Evolutionary conservation across 345 rosid species (phyloP).

Genomic region (Mangifera indica): DNA sequence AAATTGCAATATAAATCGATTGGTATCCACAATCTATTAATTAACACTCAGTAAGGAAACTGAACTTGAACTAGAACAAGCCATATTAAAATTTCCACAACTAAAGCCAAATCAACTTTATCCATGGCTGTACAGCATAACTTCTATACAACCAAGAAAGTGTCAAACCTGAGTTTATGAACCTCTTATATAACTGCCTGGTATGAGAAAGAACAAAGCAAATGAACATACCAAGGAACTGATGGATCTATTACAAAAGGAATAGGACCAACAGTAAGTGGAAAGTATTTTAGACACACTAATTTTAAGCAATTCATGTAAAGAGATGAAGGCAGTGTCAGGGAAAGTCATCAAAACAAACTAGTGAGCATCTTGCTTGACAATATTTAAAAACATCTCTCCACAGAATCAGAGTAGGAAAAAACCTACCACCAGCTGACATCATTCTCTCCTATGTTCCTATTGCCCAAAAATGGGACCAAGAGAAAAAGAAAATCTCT

Average conservation of each 20-base stretch:
- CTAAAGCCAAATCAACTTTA: too few species aligned
- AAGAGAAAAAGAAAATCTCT: not conserved
- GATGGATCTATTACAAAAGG: not conserved
- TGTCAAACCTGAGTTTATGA: too few species aligned
- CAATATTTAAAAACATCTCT: not conserved
- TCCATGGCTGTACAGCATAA: too few species aligned
- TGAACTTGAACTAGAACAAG: not conserved
- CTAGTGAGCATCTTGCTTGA: not conserved
- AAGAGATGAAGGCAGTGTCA: not conserved
- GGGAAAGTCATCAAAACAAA: not conserved
- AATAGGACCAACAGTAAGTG: not conserved
- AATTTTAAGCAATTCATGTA: not conserved
- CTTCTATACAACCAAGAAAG: too few species aligned
- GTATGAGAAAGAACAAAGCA: not conserved
- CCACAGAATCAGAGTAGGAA: not conserved
- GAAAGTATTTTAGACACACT: not conserved
- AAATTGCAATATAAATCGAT: not conserved
- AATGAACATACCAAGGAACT: not conserved
- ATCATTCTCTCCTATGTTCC: not conserved
- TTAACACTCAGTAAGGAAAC: not conserved
- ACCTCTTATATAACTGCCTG: too few species aligned
- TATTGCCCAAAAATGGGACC: not conserved
- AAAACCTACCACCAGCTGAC: not conserved
- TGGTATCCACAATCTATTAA: not conserved
- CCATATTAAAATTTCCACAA: too few species aligned